Evolutionary conservation across 345 rosid genomes (phyloP), one percentile per base, ranked within the genome.

Genomic region (Clarkia xantiana): DNA sequence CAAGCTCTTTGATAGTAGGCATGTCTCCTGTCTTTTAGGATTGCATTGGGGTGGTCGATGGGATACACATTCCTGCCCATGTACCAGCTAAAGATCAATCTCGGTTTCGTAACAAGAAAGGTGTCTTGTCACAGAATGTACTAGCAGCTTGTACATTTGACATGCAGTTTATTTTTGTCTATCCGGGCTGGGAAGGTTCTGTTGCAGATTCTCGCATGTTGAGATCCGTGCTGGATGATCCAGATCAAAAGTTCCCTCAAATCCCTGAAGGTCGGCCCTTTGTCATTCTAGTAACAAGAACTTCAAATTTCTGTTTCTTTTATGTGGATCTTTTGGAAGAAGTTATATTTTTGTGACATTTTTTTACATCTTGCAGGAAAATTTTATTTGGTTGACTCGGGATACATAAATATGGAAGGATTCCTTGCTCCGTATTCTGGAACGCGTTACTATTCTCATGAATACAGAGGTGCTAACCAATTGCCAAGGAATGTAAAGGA

Each of bases 171-270:
- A 75, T 86, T 55, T 82, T 76, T 62, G 62, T 86, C 52, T 82
- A 73, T 62, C 79, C 93, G 0, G 89, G 94, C 55, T 78, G 90
- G 96, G 96, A 83, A 76, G 94, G 96, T 36, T 76, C 94, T 54
- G 79, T 59, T 45, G 67, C 75, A 10, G 83, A 83, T 70, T 76
- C 86, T 29, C 84, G 83, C 43, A 71, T 79, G n/a, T 54, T 80
- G 54, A 70, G 83, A 72, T 84, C 89, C 14, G 96, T 80, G 45
- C 68, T 83, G 40, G 75, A 80, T 45, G 74, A 86, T 63, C 84
- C 89, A 39, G 71, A 71, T 65, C 96, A 86, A 76, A 80, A 86
- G 55, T 86, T 86, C 59, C 96, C 86, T 17, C 75, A 16, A 18
- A 65, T 76, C 66, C 80, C 86, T 40, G 59, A 76, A 76, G 96